Evolutionary conservation across 2,329 filamentous ascomycete genomes (phyloP).

Genomic region (Xylaria sp.): DNA sequence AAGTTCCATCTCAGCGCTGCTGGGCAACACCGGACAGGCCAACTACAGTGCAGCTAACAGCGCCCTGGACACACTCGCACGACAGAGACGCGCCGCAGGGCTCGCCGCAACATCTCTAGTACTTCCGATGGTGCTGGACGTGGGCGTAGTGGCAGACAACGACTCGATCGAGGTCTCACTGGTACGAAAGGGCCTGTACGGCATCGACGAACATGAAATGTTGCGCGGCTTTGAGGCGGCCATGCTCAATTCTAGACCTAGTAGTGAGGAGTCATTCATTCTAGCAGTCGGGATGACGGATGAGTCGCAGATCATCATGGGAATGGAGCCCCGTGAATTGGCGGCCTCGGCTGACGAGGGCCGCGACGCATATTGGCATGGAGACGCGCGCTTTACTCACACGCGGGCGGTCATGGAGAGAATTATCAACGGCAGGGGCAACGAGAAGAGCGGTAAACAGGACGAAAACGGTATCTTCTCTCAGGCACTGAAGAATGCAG

Average conservation of each 20-base stretch:
- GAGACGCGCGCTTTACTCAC: slow-evolving; percentile 25
- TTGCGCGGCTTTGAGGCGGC: slow-evolving; percentile 27
- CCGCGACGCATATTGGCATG: slow-evolving; percentile 27
- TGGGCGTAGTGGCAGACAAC: slow-evolving; percentile 23
- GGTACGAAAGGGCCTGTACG: slow-evolving; percentile 28
- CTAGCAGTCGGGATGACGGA: not conserved
- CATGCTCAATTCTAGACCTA: slow-evolving; percentile 18
- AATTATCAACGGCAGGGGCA: slow-evolving; percentile 1
- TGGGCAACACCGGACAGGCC: slow-evolving; percentile 21
- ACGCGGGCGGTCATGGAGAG: slow-evolving; percentile 19
- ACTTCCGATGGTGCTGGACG: slow-evolving; percentile 25
- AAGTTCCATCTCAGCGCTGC: slow-evolving; percentile 22
- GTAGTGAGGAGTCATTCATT: not conserved
- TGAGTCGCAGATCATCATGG: slow-evolving; percentile 19
- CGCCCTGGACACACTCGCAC: slow-evolving; percentile 23
- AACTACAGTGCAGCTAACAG: slow-evolving; percentile 26
- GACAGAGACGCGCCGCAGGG: slow-evolving; percentile 10
- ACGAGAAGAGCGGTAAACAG: slow-evolving; percentile 1
- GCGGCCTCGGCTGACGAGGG: slow-evolving; percentile 14
- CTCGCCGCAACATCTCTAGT: slow-evolving; percentile 18
- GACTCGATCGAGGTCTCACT: slow-evolving; percentile 24
- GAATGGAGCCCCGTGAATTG: slow-evolving; percentile 22
- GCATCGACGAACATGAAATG: slow-evolving; percentile 29
- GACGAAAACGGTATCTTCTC: slow-evolving; percentile 13
- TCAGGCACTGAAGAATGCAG: slow-evolving; percentile 15